Evolutionary conservation across 257 asterid species (phyloP), one percentile per base, ranked within the genome.

Genomic region (Gentiana dahurica): DNA sequence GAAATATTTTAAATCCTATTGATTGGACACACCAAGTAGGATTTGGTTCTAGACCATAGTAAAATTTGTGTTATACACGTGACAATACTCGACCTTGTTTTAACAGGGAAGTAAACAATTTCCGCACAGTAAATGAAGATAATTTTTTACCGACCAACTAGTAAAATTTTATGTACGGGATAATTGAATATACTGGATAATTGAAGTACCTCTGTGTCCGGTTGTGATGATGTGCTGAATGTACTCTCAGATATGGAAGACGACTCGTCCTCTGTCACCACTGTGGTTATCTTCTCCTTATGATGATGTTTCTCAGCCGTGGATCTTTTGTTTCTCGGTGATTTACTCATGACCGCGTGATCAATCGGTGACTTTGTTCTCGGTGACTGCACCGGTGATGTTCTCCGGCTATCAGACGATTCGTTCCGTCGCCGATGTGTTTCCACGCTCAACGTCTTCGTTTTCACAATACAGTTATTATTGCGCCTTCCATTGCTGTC

Each of bases 211-310:
- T 87, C 97, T 41, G 82, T 74, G 67, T 91, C 94, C 13, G 83
- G 79, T 41, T 71, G 80, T 13, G 76, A 78, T 34, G 92, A 73
- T 3, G 93, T 75, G 46, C 92, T 81, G 59, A 73, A 65, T 33
- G 91, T 84, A 68, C 95, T 84, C 50, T 79, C 94, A 43, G 94
- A 82, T 43, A 82, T 64, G 66, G 96, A 85, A 12, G 92, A 87
- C 51, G 94, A 76, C 53, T 83, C 95, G 51, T 88, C 95, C 77
- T 87, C 95, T 12, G 81, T 70, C 1, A 38, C 65, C 24, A 61
- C 61, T 54, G 65, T 67, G 0, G 79, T 61, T 71, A 60, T 76
- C 76, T 79, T 79, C 65, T 79, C 88, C 50, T 71, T 85, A 53
- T 68, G 78, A 67, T 67, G 63, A 61, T 65, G 65, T 61, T 65